Base-by-base conservation (phyloP, 768 basidiomycete species). In the Suillus plorans region DNA sequence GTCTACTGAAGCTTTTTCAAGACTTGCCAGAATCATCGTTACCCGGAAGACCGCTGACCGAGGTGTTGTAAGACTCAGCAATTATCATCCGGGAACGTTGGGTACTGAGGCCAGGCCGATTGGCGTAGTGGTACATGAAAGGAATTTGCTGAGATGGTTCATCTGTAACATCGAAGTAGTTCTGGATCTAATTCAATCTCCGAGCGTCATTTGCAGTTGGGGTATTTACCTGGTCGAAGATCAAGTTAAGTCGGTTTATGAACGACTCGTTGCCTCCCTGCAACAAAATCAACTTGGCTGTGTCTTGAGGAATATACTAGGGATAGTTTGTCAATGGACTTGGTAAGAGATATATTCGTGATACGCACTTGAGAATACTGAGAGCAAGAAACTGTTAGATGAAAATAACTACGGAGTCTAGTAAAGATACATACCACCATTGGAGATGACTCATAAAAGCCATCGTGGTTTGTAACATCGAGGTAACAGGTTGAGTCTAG, bases 71-170 rank as follows among this genome's bases (percentile, higher is more conserved):
- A 70, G 76, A 83, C 63, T 82, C 71, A 1, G 84, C 80, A 59
- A 88, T 83, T n/a, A 84, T 79, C 69, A 85, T 81, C 34, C 87
- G 74, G 37, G 85, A 82, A 20, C 82, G 74, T 68, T 85, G 84
- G 3, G 86, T 86, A 71, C 86, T 88, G 22, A 84, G 71, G 2
- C 86, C 86, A 0, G 88, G 87, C 3, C 79, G 77, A 70, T 88
- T 82, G 2, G 84, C 87, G 67, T 89, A 89, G 74, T 89, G 87
- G 68, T 88, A 88, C 87, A 88, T 88, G 73, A 82, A 87, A 1
- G 87, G 87, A 68, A 89, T 88, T 67, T 88, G 86, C 67, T 87
- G 86, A 3, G 86, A 87, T 0, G 87, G 87, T 68, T 89, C 88
- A 69, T 89, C 80, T 10, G 86, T 87, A 0, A 80, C 77, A 64